Percentiles rank a stretch among this genome's conserved stretches.
Evolutionary conservation across 352 stramenopile species (phyloP).

Genomic region (Phytopythium litorale): DNA sequence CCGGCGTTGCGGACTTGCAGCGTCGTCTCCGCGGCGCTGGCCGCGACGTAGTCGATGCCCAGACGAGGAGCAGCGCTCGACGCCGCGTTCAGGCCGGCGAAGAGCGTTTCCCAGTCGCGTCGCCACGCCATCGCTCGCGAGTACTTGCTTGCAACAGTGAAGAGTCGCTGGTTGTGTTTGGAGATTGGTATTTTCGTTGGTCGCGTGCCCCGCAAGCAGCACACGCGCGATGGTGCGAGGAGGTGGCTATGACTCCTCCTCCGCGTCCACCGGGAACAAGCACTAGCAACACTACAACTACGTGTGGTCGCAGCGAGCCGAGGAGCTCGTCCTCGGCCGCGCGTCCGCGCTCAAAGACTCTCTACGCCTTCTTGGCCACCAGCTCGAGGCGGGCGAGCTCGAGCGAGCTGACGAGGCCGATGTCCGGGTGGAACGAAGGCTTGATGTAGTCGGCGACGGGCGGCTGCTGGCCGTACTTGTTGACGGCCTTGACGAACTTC

Average conservation of each 20-base stretch:
- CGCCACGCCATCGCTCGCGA: conserved; percentile 11
- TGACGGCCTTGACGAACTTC: conserved; percentile 75
- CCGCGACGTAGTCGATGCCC: conserved; percentile 55
- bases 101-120: conserved; percentile 33
- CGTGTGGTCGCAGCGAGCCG: not conserved
- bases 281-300: conserved; percentile 3
- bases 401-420: conserved; percentile 81
- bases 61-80: conserved; percentile 20
- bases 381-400: conserved; percentile 72
- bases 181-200: not conserved
- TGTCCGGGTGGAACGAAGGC: conserved; percentile 76
- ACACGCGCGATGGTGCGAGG: not conserved
- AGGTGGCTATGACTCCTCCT: no score
- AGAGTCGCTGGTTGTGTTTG: not conserved
- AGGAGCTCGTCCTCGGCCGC: not conserved
- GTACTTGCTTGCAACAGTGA: not conserved
- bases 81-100: conserved; percentile 1
- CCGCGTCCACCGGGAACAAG: not conserved
- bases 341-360: not conserved
- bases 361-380: conserved; percentile 12
- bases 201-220: not conserved
- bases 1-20: conserved; percentile 12
- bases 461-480: conserved; percentile 79
- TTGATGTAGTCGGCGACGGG: conserved; percentile 74
- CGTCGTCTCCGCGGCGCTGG: conserved; percentile 34